Evolutionary conservation across 345 rosid species (phyloP).

Genomic region (Melaleuca quinquenervia): DNA sequence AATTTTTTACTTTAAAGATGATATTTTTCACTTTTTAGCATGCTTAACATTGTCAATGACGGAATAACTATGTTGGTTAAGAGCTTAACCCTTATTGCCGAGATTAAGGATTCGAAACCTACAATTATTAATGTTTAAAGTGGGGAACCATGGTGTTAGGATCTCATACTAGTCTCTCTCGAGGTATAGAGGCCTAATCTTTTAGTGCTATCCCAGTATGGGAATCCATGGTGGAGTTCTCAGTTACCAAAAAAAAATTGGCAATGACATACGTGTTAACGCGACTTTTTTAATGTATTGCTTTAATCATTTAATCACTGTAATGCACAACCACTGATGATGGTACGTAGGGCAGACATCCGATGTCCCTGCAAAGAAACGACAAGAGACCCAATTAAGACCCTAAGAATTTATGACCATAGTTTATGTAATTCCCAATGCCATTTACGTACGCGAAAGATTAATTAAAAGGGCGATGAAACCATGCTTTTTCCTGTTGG

Average conservation of each 20-base stretch:
- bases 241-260: no score
- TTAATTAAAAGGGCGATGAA: conserved; percentile 1
- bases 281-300: neutral
- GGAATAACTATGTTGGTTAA: no score
- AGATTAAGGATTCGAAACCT: no score
- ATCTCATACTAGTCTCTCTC: no score
- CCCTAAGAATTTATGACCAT: conserved; percentile 3
- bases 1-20: neutral
- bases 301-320: neutral
- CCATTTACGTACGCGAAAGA: conserved; percentile 20
- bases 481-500: neutral
- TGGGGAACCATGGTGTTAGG: no score
- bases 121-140: no score
- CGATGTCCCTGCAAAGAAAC: neutral
- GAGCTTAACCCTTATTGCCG: no score
- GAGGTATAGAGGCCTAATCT: no score
- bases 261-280: neutral
- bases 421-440: conserved; percentile 44
- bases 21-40: neutral
- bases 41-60: neutral
- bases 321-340: neutral
- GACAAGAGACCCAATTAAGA: conserved; percentile 13
- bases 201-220: no score
- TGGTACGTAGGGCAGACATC: neutral
- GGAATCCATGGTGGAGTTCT: no score